Percentiles rank a stretch among this genome's conserved stretches.
Conservation (phyloP, 345 rosid genomes). For the Eucalyptus guilfoylei region DNA sequence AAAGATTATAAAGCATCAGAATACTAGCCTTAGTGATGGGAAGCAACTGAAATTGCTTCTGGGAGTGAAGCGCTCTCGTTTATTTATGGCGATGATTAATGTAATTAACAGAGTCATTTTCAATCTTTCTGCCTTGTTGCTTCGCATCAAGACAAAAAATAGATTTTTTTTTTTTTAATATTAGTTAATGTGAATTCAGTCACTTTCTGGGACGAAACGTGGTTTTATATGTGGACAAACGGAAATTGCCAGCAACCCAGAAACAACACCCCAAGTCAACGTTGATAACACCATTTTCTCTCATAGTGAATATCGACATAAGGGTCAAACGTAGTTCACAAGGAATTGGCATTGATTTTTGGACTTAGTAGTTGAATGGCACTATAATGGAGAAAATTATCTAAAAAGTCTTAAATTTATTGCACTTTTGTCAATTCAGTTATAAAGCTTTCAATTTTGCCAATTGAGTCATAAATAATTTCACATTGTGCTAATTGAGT, state of each 20-base stretch:
- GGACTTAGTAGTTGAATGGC: background rate
- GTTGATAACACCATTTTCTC: background rate
- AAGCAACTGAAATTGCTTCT: background rate
- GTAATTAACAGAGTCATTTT: background rate
- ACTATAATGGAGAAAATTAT: background rate
- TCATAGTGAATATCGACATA: background rate
- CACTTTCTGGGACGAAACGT: background rate
- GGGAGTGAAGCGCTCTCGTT: background rate
- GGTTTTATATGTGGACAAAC: background rate
- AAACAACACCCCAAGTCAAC: background rate
- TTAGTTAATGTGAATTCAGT: fast-evolving
- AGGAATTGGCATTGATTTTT: background rate
- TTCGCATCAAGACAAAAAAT: background rate
- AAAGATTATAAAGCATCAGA: background rate
- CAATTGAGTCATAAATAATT: no score
- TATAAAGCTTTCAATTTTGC: fast-evolving
- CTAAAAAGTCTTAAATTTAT: no score
- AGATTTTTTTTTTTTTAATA: no score
- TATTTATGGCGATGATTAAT: background rate
- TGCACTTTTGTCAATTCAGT: fast-evolving
- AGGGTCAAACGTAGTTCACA: background rate
- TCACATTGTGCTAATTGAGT: no score
- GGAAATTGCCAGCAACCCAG: background rate
- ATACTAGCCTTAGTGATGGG: background rate
- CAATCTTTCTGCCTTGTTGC: background rate